phyloP scores from a whole-genome alignment of 805 yeast genomes.

The Saccharomycopsis vini region DNA sequence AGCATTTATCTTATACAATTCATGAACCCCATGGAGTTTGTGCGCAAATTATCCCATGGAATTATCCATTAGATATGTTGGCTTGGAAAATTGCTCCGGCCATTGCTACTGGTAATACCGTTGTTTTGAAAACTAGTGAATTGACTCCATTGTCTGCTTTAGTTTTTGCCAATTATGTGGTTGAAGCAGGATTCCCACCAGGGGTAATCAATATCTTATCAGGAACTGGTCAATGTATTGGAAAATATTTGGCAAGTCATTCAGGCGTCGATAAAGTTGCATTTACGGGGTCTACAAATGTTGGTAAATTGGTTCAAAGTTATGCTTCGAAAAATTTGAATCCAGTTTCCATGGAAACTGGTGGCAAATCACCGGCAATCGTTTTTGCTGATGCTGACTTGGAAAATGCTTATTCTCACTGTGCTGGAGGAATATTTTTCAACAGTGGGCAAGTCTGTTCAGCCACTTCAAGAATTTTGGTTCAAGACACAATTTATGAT shows the following conservation, averaged over 20 bases:
- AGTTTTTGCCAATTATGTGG: slow-evolving; percentile 33
- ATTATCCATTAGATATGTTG: slow-evolving; percentile 43
- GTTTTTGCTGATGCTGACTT: slow-evolving; percentile 40
- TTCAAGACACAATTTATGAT: slow-evolving; percentile 48
- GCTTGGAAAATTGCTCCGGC: slow-evolving; percentile 42
- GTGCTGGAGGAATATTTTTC: slow-evolving; percentile 45
- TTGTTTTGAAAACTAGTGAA: slow-evolving; percentile 41
- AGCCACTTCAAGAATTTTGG: slow-evolving; percentile 51
- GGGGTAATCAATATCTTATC: slow-evolving; percentile 41
- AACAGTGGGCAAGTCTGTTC: slow-evolving; percentile 61
- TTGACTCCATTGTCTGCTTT: slow-evolving; percentile 41
- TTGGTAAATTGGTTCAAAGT: slow-evolving; percentile 36
- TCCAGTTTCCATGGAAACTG: slow-evolving; percentile 42
- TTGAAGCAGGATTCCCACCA: slow-evolving; percentile 39
- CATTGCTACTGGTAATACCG: slow-evolving; percentile 39
- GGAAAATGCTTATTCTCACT: slow-evolving; percentile 42
- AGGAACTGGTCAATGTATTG: slow-evolving; percentile 38
- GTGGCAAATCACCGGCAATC: slow-evolving; percentile 43
- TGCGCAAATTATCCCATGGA: slow-evolving; percentile 46
- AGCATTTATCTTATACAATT: slow-evolving; percentile 44
- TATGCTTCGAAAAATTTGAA: slow-evolving; percentile 37
- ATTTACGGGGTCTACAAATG: slow-evolving; percentile 46
- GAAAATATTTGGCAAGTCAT: slow-evolving; percentile 39
- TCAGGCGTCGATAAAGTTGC: slow-evolving; percentile 41
- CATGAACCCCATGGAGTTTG: slow-evolving; percentile 48